phyloP scores from a whole-genome alignment of 306 rosid genomes.

The Prinsepia uniflora region DNA sequence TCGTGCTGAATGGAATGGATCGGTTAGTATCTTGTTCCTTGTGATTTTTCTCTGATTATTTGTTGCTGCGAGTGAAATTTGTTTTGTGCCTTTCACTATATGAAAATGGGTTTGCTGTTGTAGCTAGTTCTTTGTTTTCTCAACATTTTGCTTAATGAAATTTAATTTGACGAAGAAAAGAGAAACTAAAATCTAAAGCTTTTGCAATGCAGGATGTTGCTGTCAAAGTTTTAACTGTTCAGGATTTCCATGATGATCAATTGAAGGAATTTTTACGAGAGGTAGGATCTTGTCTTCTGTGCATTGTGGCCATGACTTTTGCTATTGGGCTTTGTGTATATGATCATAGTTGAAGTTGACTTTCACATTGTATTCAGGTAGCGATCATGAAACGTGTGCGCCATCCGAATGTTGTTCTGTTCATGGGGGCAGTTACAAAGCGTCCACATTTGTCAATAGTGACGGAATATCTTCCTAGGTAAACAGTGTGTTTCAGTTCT shows the following conservation, averaged over 20 bases:
- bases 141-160: not conserved
- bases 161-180: not conserved
- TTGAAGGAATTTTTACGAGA: constrained; percentile 89
- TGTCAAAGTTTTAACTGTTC: constrained; percentile 80
- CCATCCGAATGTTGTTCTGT: constrained; percentile 94
- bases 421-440: constrained; percentile 97
- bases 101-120: not conserved
- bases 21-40: constrained; percentile 48
- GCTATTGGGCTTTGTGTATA: not conserved
- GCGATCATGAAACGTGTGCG: constrained; percentile 98
- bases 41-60: not conserved
- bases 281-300: constrained; percentile 31
- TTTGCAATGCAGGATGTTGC: constrained; percentile 80
- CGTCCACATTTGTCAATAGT: constrained; percentile 87
- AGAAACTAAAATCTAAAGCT: not conserved
- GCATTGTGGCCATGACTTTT: not conserved
- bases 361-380: constrained; percentile 50
- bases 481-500: constrained; percentile 10
- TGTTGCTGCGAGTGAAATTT: not conserved
- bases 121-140: not conserved
- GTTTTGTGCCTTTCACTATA: not conserved
- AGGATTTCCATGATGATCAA: constrained; percentile 82
- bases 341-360: constrained; percentile 13
- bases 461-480: constrained; percentile 93
- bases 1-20: constrained; percentile 99